Conservation (phyloP, 2,329 filamentous ascomycete genomes). For the Aphanocladium album region DNA sequence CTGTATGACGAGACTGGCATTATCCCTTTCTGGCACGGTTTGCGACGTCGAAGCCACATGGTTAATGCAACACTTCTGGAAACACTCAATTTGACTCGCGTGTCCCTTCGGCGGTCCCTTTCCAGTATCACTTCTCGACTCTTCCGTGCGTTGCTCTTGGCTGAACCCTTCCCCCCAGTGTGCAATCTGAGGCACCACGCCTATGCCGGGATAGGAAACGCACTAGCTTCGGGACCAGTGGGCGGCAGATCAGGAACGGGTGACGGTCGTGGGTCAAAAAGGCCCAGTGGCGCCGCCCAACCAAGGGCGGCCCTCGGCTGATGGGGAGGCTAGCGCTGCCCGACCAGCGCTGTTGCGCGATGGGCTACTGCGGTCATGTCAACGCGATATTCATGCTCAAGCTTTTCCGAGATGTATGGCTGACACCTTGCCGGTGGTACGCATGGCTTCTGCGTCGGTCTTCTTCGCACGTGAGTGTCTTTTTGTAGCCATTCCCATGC, state of each 20-base stretch:
- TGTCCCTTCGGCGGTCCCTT: too few relatives aligned
- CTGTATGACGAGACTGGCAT: too few relatives aligned
- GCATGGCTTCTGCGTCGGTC: neutral
- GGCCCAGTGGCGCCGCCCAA: neutral
- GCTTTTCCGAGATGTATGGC: neutral
- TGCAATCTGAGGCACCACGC: neutral
- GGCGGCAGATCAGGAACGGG: neutral
- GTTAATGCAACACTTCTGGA: too few relatives aligned
- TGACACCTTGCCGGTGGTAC: neutral
- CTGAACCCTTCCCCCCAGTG: neutral
- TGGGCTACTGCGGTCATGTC: neutral
- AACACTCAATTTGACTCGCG: too few relatives aligned
- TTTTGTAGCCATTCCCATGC: too few relatives aligned
- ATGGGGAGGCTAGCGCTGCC: neutral
- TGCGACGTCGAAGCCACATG: too few relatives aligned
- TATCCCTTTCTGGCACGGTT: too few relatives aligned
- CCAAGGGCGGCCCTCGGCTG: neutral
- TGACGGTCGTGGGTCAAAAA: neutral
- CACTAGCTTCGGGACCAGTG: neutral
- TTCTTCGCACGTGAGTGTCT: too few relatives aligned
- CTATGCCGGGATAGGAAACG: neutral
- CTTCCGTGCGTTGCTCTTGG: too few relatives aligned
- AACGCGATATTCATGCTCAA: neutral
- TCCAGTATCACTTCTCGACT: too few relatives aligned
- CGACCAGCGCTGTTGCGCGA: neutral